phyloP scores from a whole-genome alignment of 2,329 filamentous ascomycete genomes.

The Conoideocrella luteorostrata region DNA sequence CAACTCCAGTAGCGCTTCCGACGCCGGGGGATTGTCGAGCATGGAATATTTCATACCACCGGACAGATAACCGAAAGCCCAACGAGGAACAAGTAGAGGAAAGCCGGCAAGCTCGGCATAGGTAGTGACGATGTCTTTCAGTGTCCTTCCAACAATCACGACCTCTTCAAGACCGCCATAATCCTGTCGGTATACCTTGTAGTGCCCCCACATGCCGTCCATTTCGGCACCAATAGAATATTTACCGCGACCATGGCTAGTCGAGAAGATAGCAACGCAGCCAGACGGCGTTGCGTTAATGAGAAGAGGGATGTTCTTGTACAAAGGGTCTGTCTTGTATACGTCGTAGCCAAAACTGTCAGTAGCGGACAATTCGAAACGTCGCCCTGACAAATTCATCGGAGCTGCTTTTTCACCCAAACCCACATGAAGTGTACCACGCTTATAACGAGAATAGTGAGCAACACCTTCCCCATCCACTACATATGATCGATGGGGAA shows the following conservation, averaged over 20 bases:
- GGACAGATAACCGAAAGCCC: constrained; percentile 67
- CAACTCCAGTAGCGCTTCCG: constrained; percentile 54
- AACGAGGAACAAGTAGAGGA: constrained; percentile 61
- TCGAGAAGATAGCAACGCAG: constrained; percentile 62
- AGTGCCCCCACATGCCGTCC: constrained; percentile 69
- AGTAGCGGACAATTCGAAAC: constrained; percentile 56
- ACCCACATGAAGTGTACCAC: constrained; percentile 59
- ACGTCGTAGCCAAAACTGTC: constrained; percentile 71
- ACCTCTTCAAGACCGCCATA: constrained; percentile 68
- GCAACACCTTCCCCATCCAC: constrained; percentile 55
- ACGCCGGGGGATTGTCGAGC: constrained; percentile 45
- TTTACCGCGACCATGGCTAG: constrained; percentile 55
- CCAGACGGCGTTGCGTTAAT: constrained; percentile 61
- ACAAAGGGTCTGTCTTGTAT: constrained; percentile 63
- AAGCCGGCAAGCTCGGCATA: constrained; percentile 65
- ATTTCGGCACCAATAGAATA: constrained; percentile 66
- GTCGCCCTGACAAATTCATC: constrained; percentile 62
- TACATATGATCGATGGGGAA: constrained; percentile 59
- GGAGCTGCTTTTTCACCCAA: constrained; percentile 67
- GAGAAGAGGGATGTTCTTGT: constrained; percentile 69
- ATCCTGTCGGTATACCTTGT: constrained; percentile 68
- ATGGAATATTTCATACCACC: constrained; percentile 53
- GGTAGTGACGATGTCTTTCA: constrained; percentile 57
- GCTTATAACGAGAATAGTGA: constrained; percentile 58
- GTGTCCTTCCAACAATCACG: constrained; percentile 57